Conservation (phyloP, 108 stramenopile species). For the Nitzschia inconspicua region DNA sequence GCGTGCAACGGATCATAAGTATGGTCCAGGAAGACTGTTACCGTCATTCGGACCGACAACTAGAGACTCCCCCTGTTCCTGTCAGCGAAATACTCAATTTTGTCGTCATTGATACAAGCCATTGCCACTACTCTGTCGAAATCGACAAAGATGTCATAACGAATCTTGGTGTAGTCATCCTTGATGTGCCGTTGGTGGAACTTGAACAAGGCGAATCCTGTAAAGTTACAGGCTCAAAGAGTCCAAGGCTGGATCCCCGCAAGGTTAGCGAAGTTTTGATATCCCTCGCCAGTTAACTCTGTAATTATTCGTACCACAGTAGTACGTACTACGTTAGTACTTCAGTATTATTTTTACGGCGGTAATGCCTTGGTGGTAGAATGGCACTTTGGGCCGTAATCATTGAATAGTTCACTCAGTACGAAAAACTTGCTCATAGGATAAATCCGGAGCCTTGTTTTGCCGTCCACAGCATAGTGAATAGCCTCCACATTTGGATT, state of each 20-base stretch:
- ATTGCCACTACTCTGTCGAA: constrained; percentile 27
- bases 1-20: constrained; percentile 13
- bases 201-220: not conserved
- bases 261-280: constrained; percentile 24
- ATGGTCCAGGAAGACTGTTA: constrained; percentile 15
- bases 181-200: constrained; percentile 22
- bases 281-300: constrained; percentile 12
- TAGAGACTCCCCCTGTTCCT: not conserved
- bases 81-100: constrained; percentile 24
- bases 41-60: not conserved
- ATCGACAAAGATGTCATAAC: constrained; percentile 30
- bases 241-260: constrained; percentile 14
- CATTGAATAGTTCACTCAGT: too few relatives aligned
- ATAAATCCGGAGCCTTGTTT: too few relatives aligned
- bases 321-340: too few relatives aligned
- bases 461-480: too few relatives aligned
- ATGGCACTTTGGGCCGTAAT: too few relatives aligned
- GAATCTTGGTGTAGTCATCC: constrained; percentile 12
- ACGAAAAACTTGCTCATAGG: too few relatives aligned
- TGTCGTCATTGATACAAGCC: constrained; percentile 26
- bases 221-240: not conserved
- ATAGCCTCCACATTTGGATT: too few relatives aligned
- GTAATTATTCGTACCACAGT: too few relatives aligned
- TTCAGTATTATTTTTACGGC: too few relatives aligned
- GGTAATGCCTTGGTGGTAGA: too few relatives aligned